Evolutionary conservation across 2,329 filamentous ascomycete species (phyloP).

Genomic region (Akanthomyces muscarius): DNA sequence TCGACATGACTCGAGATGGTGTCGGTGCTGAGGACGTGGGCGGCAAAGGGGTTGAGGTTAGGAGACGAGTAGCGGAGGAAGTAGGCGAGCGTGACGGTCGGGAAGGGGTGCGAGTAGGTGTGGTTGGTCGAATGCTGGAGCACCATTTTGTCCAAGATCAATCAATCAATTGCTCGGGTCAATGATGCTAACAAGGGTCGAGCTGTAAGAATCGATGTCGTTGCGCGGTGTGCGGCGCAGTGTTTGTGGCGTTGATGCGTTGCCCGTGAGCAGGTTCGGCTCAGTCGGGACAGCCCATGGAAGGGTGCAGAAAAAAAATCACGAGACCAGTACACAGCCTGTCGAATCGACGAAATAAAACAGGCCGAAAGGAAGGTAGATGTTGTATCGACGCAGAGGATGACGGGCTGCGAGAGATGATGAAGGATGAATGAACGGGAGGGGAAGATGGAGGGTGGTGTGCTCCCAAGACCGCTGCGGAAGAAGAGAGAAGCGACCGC

Average conservation of each 20-base stretch:
- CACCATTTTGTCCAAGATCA: constrained; percentile 48
- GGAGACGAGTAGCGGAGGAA: constrained; percentile 78
- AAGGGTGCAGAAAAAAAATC: constrained; percentile 12
- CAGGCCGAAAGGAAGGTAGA: background rate
- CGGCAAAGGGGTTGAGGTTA: constrained; percentile 71
- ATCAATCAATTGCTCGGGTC: constrained; percentile 20
- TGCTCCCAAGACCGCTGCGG: constrained; percentile 20
- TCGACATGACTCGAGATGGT: constrained; percentile 74
- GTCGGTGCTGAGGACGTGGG: constrained; percentile 78
- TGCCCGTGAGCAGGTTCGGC: constrained; percentile 23
- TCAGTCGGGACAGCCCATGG: constrained; percentile 24
- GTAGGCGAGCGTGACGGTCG: constrained; percentile 82
- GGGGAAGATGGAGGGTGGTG: constrained; percentile 3
- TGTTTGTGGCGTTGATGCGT: constrained; percentile 1
- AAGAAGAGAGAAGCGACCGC: constrained; percentile 19
- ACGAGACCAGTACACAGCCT: constrained; percentile 8
- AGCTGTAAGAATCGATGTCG: background rate
- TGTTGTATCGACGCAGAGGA: background rate
- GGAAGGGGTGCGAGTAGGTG: constrained; percentile 75
- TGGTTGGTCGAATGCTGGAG: constrained; percentile 64
- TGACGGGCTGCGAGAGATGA: constrained; percentile 10
- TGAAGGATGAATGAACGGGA: constrained; percentile 3
- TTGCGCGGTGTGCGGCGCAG: background rate
- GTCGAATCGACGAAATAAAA: constrained; percentile 1
- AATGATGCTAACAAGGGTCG: constrained; percentile 7